Conservation (phyloP, 2,329 filamentous ascomycete genomes). For the Penicillium sp. region DNA sequence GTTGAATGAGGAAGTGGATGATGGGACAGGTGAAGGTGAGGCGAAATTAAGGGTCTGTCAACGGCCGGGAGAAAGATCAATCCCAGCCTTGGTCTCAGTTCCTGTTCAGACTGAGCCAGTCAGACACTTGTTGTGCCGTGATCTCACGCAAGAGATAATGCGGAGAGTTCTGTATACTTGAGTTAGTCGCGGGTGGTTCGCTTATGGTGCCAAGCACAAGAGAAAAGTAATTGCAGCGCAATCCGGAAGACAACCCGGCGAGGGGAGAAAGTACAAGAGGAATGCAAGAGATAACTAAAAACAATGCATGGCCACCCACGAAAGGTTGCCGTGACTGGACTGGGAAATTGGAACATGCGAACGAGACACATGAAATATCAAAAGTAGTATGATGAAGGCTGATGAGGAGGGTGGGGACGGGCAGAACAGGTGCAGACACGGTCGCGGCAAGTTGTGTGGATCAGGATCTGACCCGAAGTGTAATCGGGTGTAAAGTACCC, state of each 20-base stretch:
- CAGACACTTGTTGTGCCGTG: constrained; percentile 3
- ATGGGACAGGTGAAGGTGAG: background rate
- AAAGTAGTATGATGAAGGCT: background rate
- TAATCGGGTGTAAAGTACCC: constrained; percentile 10
- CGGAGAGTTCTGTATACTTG: constrained; percentile 22
- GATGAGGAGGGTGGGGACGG: constrained; percentile 1
- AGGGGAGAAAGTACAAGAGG: constrained; percentile 8
- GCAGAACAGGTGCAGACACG: constrained; percentile 16
- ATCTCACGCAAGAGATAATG: constrained; percentile 6
- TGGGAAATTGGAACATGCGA: background rate
- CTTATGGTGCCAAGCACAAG: constrained; percentile 32
- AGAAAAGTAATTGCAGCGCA: constrained; percentile 17
- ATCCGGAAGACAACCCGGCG: constrained; percentile 6
- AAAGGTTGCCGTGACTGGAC: background rate
- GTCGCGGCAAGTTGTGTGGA: constrained; percentile 25
- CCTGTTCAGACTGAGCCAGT: background rate
- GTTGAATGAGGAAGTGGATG: constrained; percentile 4
- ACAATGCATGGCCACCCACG: background rate
- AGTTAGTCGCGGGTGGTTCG: constrained; percentile 28
- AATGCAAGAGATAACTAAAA: constrained; percentile 2
- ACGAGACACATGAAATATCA: background rate
- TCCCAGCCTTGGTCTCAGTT: background rate
- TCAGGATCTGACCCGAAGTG: constrained; percentile 22
- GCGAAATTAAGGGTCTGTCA: constrained; percentile 2
- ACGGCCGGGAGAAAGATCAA: constrained; percentile 1